Evolutionary conservation across 2,329 filamentous ascomycete species (phyloP), one percentile per base, ranked within the genome.

Genomic region (Diaporthe capsici): DNA sequence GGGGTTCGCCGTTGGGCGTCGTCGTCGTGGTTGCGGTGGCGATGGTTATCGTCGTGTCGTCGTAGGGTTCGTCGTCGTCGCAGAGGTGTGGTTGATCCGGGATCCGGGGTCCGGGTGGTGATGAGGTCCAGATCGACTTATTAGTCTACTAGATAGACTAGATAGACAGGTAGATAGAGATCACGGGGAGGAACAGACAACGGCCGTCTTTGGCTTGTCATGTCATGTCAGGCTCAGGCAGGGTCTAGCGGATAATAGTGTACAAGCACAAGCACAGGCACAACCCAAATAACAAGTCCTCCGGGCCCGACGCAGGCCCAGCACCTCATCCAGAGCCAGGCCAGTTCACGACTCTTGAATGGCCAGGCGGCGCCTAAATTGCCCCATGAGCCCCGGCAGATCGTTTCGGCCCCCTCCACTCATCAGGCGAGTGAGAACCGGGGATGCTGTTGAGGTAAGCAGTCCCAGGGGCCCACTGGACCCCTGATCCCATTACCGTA

Each of bases 311-410:
- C 20, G 31, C 44, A 51, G 63, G 44, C 28, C 44, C 42, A 49
- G 15, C 42, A 22, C 42, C 28, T 49, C 61, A 67, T 67, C 28
- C 7, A 49, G 63, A 51, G 44, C 44, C 61, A 49, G 61, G 44
- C 61, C 42, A 49, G 25, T 6, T 49, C 42, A 65, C 25, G 25
- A 9, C 61, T 49, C 28, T 9, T 51, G 61, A 51, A 31, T 67
- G 61, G 61, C 44, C 63, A 53, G 65, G 47, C 65, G 65, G 47
- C 65, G 65, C 65, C 65, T 70, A 70, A 70, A 39, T 55, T 42
- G 65, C 65, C 44, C 65, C 65, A 70, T 68, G 65, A 28, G 65
- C 65, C 65, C 65, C 49, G 65, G 65, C 65, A 70, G n/a, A 70
- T 70, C 65, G 49, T 70, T 70, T 70, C 49, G 65, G 17, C 49